Percentiles rank a stretch among this genome's conserved stretches.
Evolutionary conservation across 495 filamentous ascomycete species (phyloP).

Genomic region (Jackrogersella minutella): DNA sequence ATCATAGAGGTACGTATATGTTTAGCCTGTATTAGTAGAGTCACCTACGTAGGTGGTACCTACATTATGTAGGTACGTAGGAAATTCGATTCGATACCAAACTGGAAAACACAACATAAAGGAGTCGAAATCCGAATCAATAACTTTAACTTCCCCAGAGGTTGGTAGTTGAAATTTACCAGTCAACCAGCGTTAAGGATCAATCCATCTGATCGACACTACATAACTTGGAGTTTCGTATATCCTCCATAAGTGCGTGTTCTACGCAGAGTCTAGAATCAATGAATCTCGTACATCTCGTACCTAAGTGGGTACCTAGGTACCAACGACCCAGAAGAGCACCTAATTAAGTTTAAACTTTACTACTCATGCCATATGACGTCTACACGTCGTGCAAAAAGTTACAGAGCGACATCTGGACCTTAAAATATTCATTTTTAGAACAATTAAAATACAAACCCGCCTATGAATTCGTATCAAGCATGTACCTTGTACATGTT

Average conservation of each 20-base stretch:
- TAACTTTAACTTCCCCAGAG: too few species aligned
- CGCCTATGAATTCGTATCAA: too few species aligned
- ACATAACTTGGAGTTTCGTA: too few species aligned
- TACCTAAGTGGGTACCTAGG: not conserved
- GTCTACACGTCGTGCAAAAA: conserved; percentile 10
- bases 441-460: not conserved
- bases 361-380: conserved; percentile 16
- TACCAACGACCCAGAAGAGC: not conserved
- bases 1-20: too few species aligned
- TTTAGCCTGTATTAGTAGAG: not conserved
- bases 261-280: not conserved
- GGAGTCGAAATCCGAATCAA: too few species aligned
- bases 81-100: too few species aligned
- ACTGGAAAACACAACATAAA: too few species aligned
- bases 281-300: not conserved
- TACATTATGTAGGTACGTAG: too few species aligned
- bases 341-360: not conserved
- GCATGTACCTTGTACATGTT: not conserved
- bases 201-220: too few species aligned
- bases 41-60: not conserved
- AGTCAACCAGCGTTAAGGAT: too few species aligned
- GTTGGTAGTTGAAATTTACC: too few species aligned
- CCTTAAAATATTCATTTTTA: not conserved
- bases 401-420: not conserved
- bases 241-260: too few species aligned